Conservation (phyloP, 768 basidiomycete species). For the Amanita rimosa region DNA sequence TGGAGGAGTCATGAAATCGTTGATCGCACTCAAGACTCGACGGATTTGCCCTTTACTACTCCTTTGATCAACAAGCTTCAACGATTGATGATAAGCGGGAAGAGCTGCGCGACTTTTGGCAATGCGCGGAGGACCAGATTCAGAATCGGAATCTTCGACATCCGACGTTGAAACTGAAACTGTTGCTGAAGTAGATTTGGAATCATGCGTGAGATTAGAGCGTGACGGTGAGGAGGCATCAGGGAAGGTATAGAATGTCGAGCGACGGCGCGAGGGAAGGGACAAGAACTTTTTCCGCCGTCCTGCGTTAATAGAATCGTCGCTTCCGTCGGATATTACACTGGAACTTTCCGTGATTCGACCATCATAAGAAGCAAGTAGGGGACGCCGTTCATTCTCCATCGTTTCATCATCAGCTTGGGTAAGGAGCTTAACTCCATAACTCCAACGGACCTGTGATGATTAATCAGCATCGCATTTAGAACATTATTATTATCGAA, state of each 20-base stretch:
- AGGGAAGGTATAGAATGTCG: slow-evolving; percentile 54
- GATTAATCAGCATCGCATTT: slow-evolving; percentile 14
- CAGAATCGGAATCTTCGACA: slow-evolving; percentile 15
- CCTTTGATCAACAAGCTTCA: background rate
- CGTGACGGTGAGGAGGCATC: slow-evolving; percentile 39
- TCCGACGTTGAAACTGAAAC: slow-evolving; percentile 12
- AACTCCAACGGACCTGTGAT: slow-evolving; percentile 74
- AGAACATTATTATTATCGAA: background rate
- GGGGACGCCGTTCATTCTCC: slow-evolving; percentile 23
- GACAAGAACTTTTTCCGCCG: slow-evolving; percentile 3
- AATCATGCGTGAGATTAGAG: slow-evolving; percentile 19
- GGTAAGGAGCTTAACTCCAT: slow-evolving; percentile 75
- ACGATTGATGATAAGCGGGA: background rate
- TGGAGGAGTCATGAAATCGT: background rate
- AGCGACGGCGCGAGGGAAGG: slow-evolving; percentile 16
- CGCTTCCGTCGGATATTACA: background rate
- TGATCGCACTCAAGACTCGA: background rate
- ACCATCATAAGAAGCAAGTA: slow-evolving; percentile 17
- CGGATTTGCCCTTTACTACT: background rate
- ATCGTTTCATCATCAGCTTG: slow-evolving; percentile 45
- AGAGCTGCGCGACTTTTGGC: background rate
- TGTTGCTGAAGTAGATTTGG: slow-evolving; percentile 10
- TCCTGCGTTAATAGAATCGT: slow-evolving; percentile 2
- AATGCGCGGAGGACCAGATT: background rate
- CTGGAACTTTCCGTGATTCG: slow-evolving; percentile 2